Conservation (phyloP, 495 filamentous ascomycete genomes). For the Glonium stellatum region DNA sequence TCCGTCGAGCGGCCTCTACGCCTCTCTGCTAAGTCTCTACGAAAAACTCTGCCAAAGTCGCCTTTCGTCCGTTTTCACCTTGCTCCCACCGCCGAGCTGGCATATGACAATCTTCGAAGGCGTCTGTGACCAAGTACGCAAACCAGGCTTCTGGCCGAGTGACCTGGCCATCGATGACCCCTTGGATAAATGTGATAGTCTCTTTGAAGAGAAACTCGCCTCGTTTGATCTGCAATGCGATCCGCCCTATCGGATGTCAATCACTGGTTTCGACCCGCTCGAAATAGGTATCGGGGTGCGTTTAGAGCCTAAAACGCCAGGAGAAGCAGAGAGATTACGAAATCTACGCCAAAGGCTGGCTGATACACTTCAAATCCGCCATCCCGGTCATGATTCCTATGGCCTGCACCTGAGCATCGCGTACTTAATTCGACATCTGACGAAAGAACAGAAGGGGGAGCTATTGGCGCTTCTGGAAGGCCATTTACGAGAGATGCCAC, state of each 20-base stretch:
- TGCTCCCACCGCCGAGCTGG: background rate
- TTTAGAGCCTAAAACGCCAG: background rate
- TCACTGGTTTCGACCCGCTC: background rate
- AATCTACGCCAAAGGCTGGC: background rate
- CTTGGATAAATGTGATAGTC: too few relatives aligned
- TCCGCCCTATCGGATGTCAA: background rate
- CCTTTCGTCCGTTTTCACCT: background rate
- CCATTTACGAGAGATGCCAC: too few relatives aligned
- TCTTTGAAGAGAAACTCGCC: too few relatives aligned
- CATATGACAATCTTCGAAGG: constrained; percentile 4
- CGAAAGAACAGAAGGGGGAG: background rate
- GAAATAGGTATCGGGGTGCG: background rate
- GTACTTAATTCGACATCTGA: background rate
- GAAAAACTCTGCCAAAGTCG: too few relatives aligned
- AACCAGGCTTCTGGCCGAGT: background rate
- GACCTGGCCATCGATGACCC: too few relatives aligned
- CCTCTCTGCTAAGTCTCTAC: too few relatives aligned
- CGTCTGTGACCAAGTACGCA: background rate
- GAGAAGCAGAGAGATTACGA: too few relatives aligned
- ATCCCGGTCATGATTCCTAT: background rate
- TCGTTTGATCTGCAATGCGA: too few relatives aligned
- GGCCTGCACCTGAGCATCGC: constrained; percentile 1
- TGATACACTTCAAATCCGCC: background rate
- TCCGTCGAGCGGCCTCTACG: background rate
- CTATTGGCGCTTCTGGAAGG: background rate